These are phyloP conservation scores for Ophiocordyceps camponoti-saundersi DNA, from an alignment of 2,329 filamentous ascomycete genomes.

Conservation along the genomic window DNA sequence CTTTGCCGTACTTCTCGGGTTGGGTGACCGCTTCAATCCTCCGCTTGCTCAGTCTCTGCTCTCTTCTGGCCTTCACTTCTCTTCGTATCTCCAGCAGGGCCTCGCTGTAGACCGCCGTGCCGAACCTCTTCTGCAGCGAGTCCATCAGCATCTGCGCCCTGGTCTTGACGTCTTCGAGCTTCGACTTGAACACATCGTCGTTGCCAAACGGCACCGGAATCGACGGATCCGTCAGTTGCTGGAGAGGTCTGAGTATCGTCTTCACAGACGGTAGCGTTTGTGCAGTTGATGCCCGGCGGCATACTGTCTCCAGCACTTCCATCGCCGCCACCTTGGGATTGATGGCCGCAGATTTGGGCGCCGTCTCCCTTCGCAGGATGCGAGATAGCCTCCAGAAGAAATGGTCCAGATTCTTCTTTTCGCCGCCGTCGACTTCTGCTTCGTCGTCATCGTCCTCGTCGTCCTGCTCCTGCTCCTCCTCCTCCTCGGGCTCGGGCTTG, in stretches of 20 bases:
- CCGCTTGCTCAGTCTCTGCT: constrained; percentile 65
- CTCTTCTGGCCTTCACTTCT: constrained; percentile 52
- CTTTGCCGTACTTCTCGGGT: constrained; percentile 60
- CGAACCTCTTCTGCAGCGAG: constrained; percentile 68
- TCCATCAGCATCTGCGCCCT: constrained; percentile 66
- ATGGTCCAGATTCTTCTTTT: constrained; percentile 39
- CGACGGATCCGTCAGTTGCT: constrained; percentile 68
- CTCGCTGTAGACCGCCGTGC: constrained; percentile 62
- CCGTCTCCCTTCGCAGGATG: constrained; percentile 60
- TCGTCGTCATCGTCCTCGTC: constrained; percentile 27
- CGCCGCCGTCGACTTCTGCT: constrained; percentile 24
- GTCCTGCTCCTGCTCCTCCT: constrained; percentile 18
- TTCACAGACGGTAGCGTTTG: constrained; percentile 47
- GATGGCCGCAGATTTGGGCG: constrained; percentile 44
- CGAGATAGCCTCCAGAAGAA: constrained; percentile 64
- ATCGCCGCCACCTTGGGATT: constrained; percentile 62
- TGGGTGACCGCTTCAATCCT: constrained; percentile 73
- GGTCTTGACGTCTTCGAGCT: constrained; percentile 53
- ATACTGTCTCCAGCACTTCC: constrained; percentile 54
- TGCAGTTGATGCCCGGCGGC: constrained; percentile 38
- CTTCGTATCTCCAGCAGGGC: constrained; percentile 58
- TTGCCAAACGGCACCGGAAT: constrained; percentile 56
- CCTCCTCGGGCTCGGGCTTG: constrained; percentile 13
- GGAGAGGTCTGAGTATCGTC: constrained; percentile 42
- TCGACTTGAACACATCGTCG: constrained; percentile 50